Base-by-base conservation (phyloP, 768 basidiomycete species). In the Grammothele lineata region DNA sequence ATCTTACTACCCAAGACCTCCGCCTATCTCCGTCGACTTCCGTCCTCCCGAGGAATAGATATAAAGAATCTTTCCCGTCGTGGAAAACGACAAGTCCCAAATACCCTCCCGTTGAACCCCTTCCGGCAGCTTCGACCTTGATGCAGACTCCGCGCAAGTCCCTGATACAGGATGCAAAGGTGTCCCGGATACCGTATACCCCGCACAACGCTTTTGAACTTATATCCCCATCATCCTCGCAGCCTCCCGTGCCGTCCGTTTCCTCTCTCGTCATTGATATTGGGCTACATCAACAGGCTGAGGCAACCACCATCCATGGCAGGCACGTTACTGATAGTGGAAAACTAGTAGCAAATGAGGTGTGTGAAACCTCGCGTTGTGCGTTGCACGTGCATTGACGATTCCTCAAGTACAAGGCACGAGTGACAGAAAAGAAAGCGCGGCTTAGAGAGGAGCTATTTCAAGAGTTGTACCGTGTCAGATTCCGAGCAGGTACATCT, bases 331-430 rank as follows among this genome's bases (percentile, higher is more conserved):
- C 58, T 17, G 47, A 51, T 32, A 39, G 62, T 25, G 51, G 54
- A 23, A 60, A 63, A 32, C 61, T 65, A 38, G 54, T 57, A 37
- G 53, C 53, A 14, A 61, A 56, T 26, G 49, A 51, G 48, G 61
- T 64, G 48, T 19, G 43, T 37, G 14, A 3, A 24, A 3, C 15
- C 3, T 4, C 14, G 17, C 21, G 18, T 17, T 5, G 33, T 12
- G 5, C 17, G 15, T 23, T 33, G 19, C n/a, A 17, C 15, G 3
- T 18, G 35, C 1, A 4, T 44, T 58, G 18, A 55, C 37, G 15
- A n/a, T n/a, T 17, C 21, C 33, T 3, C 8, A 14, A 85, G 82
- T 81, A 86, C 57, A 81, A 77, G 63, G 67, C 66, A 22, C 67
- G 68, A 24, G 75, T 85, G 14, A 62, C 62, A 37, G 74, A 72